Percentiles rank a stretch among this genome's conserved stretches.
phyloP scores from a whole-genome alignment of 306 rosid genomes.

The Gynostemma pentaphyllum region DNA sequence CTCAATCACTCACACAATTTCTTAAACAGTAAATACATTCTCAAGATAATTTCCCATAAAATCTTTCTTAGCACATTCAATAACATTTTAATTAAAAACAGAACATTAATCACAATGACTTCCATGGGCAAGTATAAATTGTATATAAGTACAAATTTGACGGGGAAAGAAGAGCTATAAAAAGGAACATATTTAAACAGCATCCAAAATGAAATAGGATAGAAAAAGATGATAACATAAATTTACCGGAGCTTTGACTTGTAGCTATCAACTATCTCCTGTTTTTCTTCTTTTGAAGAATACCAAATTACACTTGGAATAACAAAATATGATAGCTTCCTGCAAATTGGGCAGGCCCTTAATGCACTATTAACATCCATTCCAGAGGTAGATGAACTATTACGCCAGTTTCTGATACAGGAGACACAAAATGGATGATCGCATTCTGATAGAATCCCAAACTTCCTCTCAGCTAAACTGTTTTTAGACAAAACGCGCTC shows the following conservation, averaged over 20 bases:
- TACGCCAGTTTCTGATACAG: conserved; percentile 96
- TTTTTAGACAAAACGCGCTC: conserved; percentile 89
- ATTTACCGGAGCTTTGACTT: conserved; percentile 84
- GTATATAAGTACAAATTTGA: neutral
- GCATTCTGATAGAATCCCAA: conserved; percentile 91
- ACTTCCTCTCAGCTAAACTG: conserved; percentile 67
- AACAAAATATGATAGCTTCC: conserved; percentile 86
- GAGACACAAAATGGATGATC: conserved; percentile 95
- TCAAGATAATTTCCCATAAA: neutral
- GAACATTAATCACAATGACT: neutral
- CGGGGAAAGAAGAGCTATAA: neutral
- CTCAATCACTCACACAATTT: neutral
- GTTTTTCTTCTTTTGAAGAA: conserved; percentile 63
- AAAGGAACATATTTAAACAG: neutral
- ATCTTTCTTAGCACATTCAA: neutral
- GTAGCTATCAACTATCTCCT: conserved; percentile 80
- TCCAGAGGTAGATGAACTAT: conserved; percentile 78
- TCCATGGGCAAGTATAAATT: neutral
- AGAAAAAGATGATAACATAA: neutral
- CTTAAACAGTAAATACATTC: neutral
- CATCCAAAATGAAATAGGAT: neutral
- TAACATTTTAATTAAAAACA: too few relatives aligned
- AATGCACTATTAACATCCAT: conserved; percentile 81
- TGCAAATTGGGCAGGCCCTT: conserved; percentile 94
- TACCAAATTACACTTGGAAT: conserved; percentile 98